Evolutionary conservation across 495 filamentous ascomycete genomes (phyloP), one percentile per base, ranked within the genome.

Genomic region (Aspergillus biplanus): DNA sequence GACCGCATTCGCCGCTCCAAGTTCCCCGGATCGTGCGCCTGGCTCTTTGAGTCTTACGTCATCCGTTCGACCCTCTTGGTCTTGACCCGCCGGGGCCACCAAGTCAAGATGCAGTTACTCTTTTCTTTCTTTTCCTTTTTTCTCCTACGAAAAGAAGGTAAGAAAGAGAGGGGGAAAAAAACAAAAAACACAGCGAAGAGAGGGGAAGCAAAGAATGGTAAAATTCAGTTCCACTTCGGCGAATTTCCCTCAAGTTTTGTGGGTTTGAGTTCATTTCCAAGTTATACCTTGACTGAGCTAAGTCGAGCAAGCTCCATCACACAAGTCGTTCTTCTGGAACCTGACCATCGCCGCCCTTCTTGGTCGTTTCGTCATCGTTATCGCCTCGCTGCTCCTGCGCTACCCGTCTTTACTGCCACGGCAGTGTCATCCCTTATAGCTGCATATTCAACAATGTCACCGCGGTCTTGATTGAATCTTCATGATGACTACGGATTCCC

Each of bases 401-500:
- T 58, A 47, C 50, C 42, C 49, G 46, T 58, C 52, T 53, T 39
- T 49, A 52, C 48, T 60, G 55, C 65, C 65, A 62, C 61, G 59
- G 47, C 65, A 39, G 59, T 27, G 21, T 55, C 47, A 44, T 31
- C 53, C 48, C 33, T 21, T 47, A 16, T 46, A 63, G 59, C 64
- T 58, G 54, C 46, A 61, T 48, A 18, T 59, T 64, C 58, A 71
- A 75, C 70, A 65, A 80, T 80, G 77, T 76, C 66, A 69, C 62
- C 65, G 66, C 63, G 63, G 70, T 65, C 54, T 63, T 70, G 70
- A 71, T 56, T 65, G 50, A 31, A 47, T 52, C 59, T 67, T 71
- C 76, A 80, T 52, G 68, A 82, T 82, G 79, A 78, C 78, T 64
- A 75, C 75, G 69, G 79, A 82, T 72, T 74, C 74, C 65, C 68